These are phyloP conservation scores for Petunia axillaris DNA, from an alignment of 257 asterid species.

Conservation along the genomic window DNA sequence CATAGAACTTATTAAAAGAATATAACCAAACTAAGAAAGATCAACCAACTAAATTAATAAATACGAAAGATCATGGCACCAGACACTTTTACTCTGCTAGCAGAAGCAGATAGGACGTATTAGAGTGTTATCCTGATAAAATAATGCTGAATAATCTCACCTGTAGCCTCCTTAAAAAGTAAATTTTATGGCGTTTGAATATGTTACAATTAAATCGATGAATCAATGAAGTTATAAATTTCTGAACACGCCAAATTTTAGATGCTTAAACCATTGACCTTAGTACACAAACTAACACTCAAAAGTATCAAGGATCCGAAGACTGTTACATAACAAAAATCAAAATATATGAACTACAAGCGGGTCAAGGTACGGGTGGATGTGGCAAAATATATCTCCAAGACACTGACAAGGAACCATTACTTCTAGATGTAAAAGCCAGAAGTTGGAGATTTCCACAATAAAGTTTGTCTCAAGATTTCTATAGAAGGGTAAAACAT, in stretches of 20 bases:
- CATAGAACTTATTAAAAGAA: constrained; percentile 5
- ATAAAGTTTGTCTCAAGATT: background rate
- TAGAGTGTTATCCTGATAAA: background rate
- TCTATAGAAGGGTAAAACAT: background rate
- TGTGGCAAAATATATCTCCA: background rate
- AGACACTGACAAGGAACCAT: background rate
- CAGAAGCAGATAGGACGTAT: background rate
- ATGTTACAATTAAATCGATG: background rate
- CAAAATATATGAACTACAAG: background rate
- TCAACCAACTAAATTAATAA: background rate
- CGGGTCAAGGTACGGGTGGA: background rate
- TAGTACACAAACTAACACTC: constrained; percentile 17
- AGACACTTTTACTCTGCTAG: background rate
- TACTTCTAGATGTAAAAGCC: background rate
- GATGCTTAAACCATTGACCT: background rate
- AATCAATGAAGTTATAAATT: background rate
- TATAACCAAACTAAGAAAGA: background rate
- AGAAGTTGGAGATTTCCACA: background rate
- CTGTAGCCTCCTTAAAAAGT: background rate
- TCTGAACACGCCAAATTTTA: background rate
- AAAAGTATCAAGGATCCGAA: constrained; percentile 1
- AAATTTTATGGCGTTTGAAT: background rate
- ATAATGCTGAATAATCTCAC: background rate
- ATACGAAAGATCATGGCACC: background rate
- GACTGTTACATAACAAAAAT: background rate